A percentile compares a stretch with the other conserved stretches of the same genome.
Conservation (phyloP, 1,139 yeast genomes). For the Arxiozyma bovina region DNA sequence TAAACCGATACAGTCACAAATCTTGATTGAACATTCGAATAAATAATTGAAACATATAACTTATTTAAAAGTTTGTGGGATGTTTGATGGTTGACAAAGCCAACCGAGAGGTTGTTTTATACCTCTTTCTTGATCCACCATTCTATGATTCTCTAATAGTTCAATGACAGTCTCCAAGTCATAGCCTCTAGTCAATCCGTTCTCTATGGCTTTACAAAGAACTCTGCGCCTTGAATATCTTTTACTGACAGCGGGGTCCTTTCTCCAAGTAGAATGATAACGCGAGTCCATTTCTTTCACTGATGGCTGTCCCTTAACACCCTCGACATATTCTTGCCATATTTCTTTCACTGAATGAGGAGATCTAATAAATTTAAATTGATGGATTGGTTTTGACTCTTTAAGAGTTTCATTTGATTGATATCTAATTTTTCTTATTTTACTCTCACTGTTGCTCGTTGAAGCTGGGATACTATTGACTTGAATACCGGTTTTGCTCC, state of each 20-base stretch:
- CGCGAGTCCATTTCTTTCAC: conserved; percentile 33
- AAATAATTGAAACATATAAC: not conserved
- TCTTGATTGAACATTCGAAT: not conserved
- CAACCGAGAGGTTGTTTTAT: conserved; percentile 36
- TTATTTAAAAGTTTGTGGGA: conserved; percentile 23
- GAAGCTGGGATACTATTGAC: not conserved
- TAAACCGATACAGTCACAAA: not conserved
- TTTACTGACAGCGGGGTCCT: conserved; percentile 36
- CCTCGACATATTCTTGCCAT: conserved; percentile 36
- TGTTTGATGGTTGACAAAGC: conserved; percentile 33
- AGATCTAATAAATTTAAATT: conserved; percentile 33
- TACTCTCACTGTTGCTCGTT: not conserved
- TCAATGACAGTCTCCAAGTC: conserved; percentile 31
- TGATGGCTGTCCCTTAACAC: conserved; percentile 34
- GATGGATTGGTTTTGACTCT: conserved; percentile 18
- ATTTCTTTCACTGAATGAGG: conserved; percentile 35
- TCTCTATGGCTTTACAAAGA: conserved; percentile 35
- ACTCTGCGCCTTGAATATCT: conserved; percentile 35
- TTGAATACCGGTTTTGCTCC: not conserved
- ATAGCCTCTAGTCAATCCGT: conserved; percentile 31
- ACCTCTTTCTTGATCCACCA: conserved; percentile 29
- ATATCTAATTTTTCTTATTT: not conserved
- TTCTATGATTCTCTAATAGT: conserved; percentile 32
- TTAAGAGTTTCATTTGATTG: not conserved
- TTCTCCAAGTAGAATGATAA: conserved; percentile 36